Evolutionary conservation across 1,139 yeast species (phyloP), one percentile per base, ranked within the genome.

Genomic region (Protomyces arabidopsidicola): DNA sequence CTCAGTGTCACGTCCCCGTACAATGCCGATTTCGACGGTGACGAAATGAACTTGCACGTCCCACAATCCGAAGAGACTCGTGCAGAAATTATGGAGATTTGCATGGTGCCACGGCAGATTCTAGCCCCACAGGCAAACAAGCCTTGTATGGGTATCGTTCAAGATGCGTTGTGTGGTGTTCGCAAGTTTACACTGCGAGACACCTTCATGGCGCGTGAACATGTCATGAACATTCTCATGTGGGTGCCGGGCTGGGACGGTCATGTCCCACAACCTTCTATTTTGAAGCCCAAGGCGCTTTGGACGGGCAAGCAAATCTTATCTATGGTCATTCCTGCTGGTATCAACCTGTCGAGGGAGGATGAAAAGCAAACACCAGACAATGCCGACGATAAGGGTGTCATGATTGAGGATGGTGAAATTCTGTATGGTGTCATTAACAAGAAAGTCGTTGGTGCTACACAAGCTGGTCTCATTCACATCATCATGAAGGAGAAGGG

Each of bases 191-290:
- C 98, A 0, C 79, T 89, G 68, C 86, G 97, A 74, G 98, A 93
- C 74, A 83, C 80, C 51, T 93, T 90, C 72, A 80, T 95, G 67
- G 97, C 89, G 70, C 89, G 86, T 73, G 96, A 90, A 70, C 96
- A 90, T 77, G 97, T 93, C 62, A 88, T 95, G 95, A 93, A 93
- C 74, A 88, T 93, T 80, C 81, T 93, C 69, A 91, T 88, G 75
- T 95, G 98, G 98, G 90, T 95, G 71, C 98, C 98, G 45, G 87
- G 87, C 70, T 93, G 99, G 99, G 97, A 93, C 78, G 99, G 99
- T 71, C 88, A 88, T 56, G 89, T 95, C 68, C 98, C 98, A n/a
- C 90, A 87, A 24, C 99, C 99, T 52, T 96, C 97, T 1, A 85
- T 93, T 65, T 73, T 90, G 65, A 93, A 91, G 74, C 99, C 99